Percentiles rank a stretch among this genome's conserved stretches.
Conservation (phyloP, 139 green algal genomes). For the Asterochloris erici region DNA sequence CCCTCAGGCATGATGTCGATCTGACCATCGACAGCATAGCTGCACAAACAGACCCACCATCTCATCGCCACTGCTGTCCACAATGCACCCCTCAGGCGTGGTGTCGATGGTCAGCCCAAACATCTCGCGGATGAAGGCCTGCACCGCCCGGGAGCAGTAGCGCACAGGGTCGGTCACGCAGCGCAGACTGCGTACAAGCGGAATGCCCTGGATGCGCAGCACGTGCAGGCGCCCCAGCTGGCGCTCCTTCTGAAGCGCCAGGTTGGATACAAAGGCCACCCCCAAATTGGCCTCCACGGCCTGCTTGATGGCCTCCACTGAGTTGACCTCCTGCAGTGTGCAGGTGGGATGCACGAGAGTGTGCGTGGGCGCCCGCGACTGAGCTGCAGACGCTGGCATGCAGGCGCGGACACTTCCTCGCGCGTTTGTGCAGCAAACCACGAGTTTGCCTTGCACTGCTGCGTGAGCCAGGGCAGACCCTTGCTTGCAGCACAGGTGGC, state of each 20-base stretch:
- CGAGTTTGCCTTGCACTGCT: background rate
- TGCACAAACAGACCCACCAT: background rate
- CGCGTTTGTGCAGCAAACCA: background rate
- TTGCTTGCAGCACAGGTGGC: too few species aligned
- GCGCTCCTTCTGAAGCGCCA: conserved; percentile 31
- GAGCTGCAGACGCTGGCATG: background rate
- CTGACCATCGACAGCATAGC: background rate
- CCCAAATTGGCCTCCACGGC: conserved; percentile 34
- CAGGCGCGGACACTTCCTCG: background rate
- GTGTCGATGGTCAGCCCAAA: conserved; percentile 11
- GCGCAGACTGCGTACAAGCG: conserved; percentile 9
- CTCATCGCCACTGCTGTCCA: too few species aligned
- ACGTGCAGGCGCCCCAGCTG: conserved; percentile 22
- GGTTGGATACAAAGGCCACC: conserved; percentile 34
- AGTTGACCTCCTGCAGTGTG: conserved; percentile 41
- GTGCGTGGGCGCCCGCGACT: too few species aligned
- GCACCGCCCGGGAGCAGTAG: conserved; percentile 20
- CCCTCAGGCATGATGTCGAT: too few species aligned
- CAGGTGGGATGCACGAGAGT: background rate
- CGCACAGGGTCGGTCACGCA: conserved; percentile 25
- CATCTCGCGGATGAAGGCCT: conserved; percentile 24
- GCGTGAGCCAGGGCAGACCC: too few species aligned
- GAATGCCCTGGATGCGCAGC: conserved; percentile 7
- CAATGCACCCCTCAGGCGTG: conserved; percentile 1
- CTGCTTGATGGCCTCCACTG: conserved; percentile 48